Conservation (phyloP, 768 basidiomycete genomes). For the Russula abietina region DNA sequence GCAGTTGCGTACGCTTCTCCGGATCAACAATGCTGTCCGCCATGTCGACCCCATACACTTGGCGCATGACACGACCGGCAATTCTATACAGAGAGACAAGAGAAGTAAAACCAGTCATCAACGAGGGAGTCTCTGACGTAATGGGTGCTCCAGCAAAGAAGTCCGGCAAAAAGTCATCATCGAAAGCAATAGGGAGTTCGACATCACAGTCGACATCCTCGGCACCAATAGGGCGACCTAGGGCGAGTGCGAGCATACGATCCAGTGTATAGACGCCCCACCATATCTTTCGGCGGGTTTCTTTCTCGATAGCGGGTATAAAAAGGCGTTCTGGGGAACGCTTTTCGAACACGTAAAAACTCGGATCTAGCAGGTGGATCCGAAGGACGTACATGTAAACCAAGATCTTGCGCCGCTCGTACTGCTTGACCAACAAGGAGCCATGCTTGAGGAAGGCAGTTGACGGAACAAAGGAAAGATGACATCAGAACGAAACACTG, state of each 20-base stretch:
- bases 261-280: conserved; percentile 90
- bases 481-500: conserved; percentile 87
- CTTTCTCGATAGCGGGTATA: conserved; percentile 73
- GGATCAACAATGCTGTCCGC: conserved; percentile 63
- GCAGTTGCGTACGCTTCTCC: conserved; percentile 70
- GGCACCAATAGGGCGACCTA: conserved; percentile 82
- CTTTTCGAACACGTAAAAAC: conserved; percentile 35
- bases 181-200: conserved; percentile 75
- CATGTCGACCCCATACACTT: conserved; percentile 76
- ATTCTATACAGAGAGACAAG: conserved; percentile 78
- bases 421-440: conserved; percentile 87
- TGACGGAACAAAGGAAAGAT: conserved; percentile 86
- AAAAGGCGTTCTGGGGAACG: conserved; percentile 74
- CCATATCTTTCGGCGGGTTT: conserved; percentile 88
- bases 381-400: conserved; percentile 68
- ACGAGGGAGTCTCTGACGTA: conserved; percentile 49
- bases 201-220: conserved; percentile 90
- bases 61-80: conserved; percentile 71
- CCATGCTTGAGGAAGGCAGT: conserved; percentile 93
- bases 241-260: conserved; percentile 85
- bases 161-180: conserved; percentile 70
- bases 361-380: conserved; percentile 22
- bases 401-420: conserved; percentile 83
- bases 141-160: conserved; percentile 63
- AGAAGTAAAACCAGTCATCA: conserved; percentile 79